A percentile compares a stretch with the other conserved stretches of the same genome.
Evolutionary conservation across 768 basidiomycete species (phyloP).

Genomic region (Trametopsis cervina): DNA sequence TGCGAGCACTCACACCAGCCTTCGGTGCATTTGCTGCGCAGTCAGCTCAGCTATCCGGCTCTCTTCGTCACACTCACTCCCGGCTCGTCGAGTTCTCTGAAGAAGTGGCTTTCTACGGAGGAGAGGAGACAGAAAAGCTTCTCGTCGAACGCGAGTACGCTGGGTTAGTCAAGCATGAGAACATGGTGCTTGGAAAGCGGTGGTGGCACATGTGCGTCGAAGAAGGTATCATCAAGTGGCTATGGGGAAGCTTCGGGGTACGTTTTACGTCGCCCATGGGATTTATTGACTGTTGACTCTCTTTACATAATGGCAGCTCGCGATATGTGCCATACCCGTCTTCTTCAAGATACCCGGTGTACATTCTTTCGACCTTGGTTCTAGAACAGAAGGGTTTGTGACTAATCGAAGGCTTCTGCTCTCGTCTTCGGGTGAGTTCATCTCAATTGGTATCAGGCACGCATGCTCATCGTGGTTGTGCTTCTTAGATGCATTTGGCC

Average conservation of each 20-base stretch:
- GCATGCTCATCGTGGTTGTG: constrained; percentile 1
- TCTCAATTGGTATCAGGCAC: neutral
- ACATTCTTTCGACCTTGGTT: constrained; percentile 62
- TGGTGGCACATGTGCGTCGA: constrained; percentile 92
- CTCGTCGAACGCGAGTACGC: constrained; percentile 87
- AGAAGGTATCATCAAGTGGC: constrained; percentile 93
- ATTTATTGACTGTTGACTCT: neutral
- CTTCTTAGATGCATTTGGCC: constrained; percentile 77
- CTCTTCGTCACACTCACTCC: constrained; percentile 87
- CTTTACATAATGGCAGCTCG: constrained; percentile 40
- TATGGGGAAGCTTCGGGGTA: constrained; percentile 94
- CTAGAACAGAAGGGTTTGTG: constrained; percentile 94
- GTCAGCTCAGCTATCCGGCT: constrained; percentile 83
- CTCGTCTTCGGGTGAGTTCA: constrained; percentile 67
- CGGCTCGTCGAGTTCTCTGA: constrained; percentile 84
- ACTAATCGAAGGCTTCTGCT: constrained; percentile 89
- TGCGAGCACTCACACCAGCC: constrained; percentile 82
- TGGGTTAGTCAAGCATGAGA: constrained; percentile 78
- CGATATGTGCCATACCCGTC: constrained; percentile 89
- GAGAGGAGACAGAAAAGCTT: constrained; percentile 86
- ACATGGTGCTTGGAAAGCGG: constrained; percentile 65
- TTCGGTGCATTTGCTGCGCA: constrained; percentile 89
- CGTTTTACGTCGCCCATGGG: constrained; percentile 20
- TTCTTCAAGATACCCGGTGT: constrained; percentile 84
- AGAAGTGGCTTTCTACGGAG: constrained; percentile 83